A percentile compares a stretch with the other conserved stretches of the same genome.
phyloP scores from a whole-genome alignment of 352 stramenopile species.

The Peronospora destructor region DNA sequence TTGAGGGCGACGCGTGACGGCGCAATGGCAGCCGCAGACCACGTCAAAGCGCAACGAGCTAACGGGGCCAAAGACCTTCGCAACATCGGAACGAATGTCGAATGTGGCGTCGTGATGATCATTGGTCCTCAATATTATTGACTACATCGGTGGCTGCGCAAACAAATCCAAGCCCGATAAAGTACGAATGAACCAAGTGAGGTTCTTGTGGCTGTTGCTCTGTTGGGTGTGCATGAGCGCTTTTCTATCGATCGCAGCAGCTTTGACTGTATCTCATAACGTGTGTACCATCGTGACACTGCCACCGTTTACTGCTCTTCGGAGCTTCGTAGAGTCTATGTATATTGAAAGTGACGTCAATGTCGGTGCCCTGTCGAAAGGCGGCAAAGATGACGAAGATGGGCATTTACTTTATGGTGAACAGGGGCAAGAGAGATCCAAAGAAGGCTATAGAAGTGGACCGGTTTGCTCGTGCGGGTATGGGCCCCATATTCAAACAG shows the following conservation, averaged over 20 bases:
- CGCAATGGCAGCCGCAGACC: constrained; percentile 7
- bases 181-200: constrained; percentile 15
- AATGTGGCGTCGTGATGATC: constrained; percentile 16
- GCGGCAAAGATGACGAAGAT: constrained; percentile 88
- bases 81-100: constrained; percentile 30
- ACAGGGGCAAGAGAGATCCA: constrained; percentile 44
- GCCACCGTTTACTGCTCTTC: constrained; percentile 9
- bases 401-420: constrained; percentile 81
- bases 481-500: constrained; percentile 87
- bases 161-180: constrained; percentile 8
- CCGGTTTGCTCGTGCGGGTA: constrained; percentile 59
- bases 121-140: too few species aligned
- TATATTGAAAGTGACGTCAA: constrained; percentile 2
- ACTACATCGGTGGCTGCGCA: constrained; percentile 13
- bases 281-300: constrained; percentile 19
- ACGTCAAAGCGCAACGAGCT: constrained; percentile 24
- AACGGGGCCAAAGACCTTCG: constrained; percentile 26
- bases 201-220: constrained; percentile 12
- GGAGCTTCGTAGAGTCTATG: background rate
- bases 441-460: constrained; percentile 47
- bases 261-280: constrained; percentile 6
- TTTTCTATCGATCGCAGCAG: background rate
- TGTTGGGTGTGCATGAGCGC: constrained; percentile 10
- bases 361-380: constrained; percentile 35
- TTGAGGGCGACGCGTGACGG: constrained; percentile 8